Percentiles rank a stretch among this genome's conserved stretches.
phyloP scores from a whole-genome alignment of 306 rosid genomes.

The Malus fusca region DNA sequence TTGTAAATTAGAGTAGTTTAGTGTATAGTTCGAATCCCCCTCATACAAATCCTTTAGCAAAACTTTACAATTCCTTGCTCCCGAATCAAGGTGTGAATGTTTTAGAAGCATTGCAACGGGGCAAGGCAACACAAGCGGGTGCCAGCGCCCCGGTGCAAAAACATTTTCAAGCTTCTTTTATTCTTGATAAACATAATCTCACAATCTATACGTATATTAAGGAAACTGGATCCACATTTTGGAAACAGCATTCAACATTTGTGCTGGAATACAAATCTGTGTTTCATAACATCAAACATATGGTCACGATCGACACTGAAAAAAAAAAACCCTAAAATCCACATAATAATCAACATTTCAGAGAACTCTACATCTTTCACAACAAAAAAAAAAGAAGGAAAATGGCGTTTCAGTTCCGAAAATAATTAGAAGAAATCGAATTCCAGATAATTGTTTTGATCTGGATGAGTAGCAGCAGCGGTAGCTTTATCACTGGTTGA shows the following conservation, averaged over 20 bases:
- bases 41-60: too few relatives aligned
- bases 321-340: constrained; percentile 2
- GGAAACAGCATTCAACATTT: constrained; percentile 5
- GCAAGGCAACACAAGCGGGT: not conserved
- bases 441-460: constrained; percentile 41
- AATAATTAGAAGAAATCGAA: constrained; percentile 45
- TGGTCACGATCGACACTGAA: constrained; percentile 7
- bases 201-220: too few relatives aligned
- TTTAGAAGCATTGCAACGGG: too few relatives aligned
- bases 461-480: constrained; percentile 25
- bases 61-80: too few relatives aligned
- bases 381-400: constrained; percentile 12
- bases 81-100: not conserved
- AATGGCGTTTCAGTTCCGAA: constrained; percentile 17
- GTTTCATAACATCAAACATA: constrained; percentile 27
- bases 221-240: too few relatives aligned
- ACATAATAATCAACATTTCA: constrained; percentile 21
- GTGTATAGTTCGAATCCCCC: too few relatives aligned
- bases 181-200: too few relatives aligned
- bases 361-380: constrained; percentile 27
- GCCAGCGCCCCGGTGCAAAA: not conserved
- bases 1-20: too few relatives aligned
- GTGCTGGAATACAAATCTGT: constrained; percentile 21
- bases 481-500: constrained; percentile 22
- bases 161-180: not conserved